phyloP scores from a whole-genome alignment of 2,329 filamentous ascomycete species.

The Xylariaceae sp. region DNA sequence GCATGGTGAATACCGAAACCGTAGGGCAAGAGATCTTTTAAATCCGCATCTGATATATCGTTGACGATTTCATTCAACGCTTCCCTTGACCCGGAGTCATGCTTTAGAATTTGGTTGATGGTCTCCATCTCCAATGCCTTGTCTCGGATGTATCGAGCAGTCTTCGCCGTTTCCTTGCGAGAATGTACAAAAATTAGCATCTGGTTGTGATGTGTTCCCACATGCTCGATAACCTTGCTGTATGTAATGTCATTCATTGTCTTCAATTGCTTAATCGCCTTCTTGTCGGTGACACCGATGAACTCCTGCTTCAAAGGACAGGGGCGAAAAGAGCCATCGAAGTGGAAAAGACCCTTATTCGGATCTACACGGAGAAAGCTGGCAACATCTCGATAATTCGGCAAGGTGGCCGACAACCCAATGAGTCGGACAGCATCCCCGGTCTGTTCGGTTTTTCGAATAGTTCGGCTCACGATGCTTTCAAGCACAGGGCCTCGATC shows the following conservation, averaged over 20 bases:
- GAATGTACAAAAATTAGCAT: slow-evolving; percentile 99
- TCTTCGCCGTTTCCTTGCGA: slow-evolving; percentile 96
- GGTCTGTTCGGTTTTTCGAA: slow-evolving; percentile 88
- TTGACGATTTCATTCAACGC: slow-evolving; percentile 82
- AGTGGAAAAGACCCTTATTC: slow-evolving; percentile 86
- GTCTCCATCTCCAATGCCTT: slow-evolving; percentile 97
- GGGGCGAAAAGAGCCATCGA: slow-evolving; percentile 88
- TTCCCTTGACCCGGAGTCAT: slow-evolving; percentile 86
- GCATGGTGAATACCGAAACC: slow-evolving; percentile 98
- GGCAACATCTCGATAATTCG: slow-evolving; percentile 94
- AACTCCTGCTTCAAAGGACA: slow-evolving; percentile 96
- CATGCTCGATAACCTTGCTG: slow-evolving; percentile 93
- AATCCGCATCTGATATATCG: slow-evolving; percentile 74
- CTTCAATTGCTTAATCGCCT: slow-evolving; percentile 97
- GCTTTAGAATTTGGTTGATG: slow-evolving; percentile 89
- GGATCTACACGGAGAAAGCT: slow-evolving; percentile 90
- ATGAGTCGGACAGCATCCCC: slow-evolving; percentile 89
- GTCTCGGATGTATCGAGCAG: slow-evolving; percentile 90
- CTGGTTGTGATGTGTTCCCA: slow-evolving; percentile 87
- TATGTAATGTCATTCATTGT: slow-evolving; percentile 99
- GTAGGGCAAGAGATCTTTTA: slow-evolving; percentile 93
- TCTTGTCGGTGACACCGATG: slow-evolving; percentile 94
- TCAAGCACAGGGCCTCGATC: slow-evolving; percentile 95
- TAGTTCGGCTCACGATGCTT: slow-evolving; percentile 92
- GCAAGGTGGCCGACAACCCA: slow-evolving; percentile 88